Base-by-base conservation (phyloP, 805 yeast genomes). In the Wickerhamiella vanderwaltii region DNA sequence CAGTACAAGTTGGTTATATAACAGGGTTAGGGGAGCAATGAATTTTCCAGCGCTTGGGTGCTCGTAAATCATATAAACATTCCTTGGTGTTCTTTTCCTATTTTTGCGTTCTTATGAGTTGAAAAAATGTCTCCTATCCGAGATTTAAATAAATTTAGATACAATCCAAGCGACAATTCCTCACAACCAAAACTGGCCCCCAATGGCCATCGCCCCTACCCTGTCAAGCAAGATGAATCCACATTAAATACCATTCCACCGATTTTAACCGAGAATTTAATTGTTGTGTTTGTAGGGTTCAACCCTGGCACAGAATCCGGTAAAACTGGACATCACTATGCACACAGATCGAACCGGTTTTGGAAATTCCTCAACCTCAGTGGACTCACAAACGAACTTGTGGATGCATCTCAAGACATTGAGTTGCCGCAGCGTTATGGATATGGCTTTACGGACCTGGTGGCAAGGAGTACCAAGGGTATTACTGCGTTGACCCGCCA, bases 361-460 rank as follows among this genome's bases (percentile, higher is more conserved):
- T 80, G 87, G 87, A 73, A 68, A 45, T 56, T 79, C 24, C 58
- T 79, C 49, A 69, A 69, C 52, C 71, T 71, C 45, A 65, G 78
- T 6, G 64, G 69, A 4, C 50, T 77, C 5, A 64, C 75, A 4
- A 41, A 45, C 5, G 45, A 52, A 22, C 46, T 45, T n/a, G 50
- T 66, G 4, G 51, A 56, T 1, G 56, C 45, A 23, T 45, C 64
- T 31, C 80, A 76, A 45, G 71, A 62, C 43, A 49, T 49, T 1
- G 51, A 51, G 31, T 49, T 66, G 26, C 65, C 77, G 7, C 52
- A 64, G 1, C 54, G 61, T 11, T 70, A 64, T 48, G 57, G 64
- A 2, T 67, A 78, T 2, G 91, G 88, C 0, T 79, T 81, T 56
- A 77, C 87, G 0, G 88, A 81, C 48, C 60, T 81, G 47, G 80